A percentile compares a stretch with the other conserved stretches of the same genome.
Evolutionary conservation across 805 yeast species (phyloP).

Genomic region (Cyberlindnera galapagoensis): DNA sequence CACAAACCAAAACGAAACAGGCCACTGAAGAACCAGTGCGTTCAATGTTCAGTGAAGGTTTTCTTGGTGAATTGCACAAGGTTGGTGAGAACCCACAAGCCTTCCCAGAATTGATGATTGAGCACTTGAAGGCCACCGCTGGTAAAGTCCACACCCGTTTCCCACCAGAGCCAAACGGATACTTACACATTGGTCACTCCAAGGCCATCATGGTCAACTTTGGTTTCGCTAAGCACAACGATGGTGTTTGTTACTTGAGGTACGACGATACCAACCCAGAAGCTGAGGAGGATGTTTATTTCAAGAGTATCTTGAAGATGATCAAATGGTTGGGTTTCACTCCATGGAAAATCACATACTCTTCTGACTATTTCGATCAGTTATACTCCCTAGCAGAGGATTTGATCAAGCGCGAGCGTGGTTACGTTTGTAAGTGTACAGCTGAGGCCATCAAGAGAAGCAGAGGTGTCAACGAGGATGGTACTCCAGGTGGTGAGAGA

Average conservation of each 20-base stretch:
- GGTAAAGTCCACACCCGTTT: conserved; percentile 90
- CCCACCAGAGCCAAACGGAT: conserved; percentile 99
- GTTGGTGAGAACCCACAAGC: conserved; percentile 94
- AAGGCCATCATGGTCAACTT: conserved; percentile 97
- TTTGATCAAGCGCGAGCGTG: conserved; percentile 62
- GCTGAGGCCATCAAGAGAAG: conserved; percentile 84
- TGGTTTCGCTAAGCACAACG: conserved; percentile 87
- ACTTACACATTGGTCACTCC: conserved; percentile 94
- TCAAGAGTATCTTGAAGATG: conserved; percentile 76
- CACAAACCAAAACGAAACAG: conserved; percentile 20
- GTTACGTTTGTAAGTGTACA: conserved; percentile 91
- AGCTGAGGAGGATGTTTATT: conserved; percentile 92
- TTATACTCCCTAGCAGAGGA: conserved; percentile 85
- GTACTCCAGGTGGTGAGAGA: conserved; percentile 91
- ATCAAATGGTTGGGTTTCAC: conserved; percentile 89
- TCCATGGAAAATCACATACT: conserved; percentile 93
- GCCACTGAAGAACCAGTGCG: conserved; percentile 29
- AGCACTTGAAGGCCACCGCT: conserved; percentile 69
- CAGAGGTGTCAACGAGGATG: conserved; percentile 89
- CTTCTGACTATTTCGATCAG: conserved; percentile 90
- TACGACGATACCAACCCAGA: conserved; percentile 98
- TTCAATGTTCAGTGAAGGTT: conserved; percentile 93
- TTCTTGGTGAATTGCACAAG: conserved; percentile 89
- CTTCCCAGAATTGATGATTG: conserved; percentile 75
- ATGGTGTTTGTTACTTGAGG: conserved; percentile 86